A percentile compares a stretch with the other conserved stretches of the same genome.
phyloP scores from a whole-genome alignment of 2,329 filamentous ascomycete genomes.

The Zymoseptoria tritici region DNA sequence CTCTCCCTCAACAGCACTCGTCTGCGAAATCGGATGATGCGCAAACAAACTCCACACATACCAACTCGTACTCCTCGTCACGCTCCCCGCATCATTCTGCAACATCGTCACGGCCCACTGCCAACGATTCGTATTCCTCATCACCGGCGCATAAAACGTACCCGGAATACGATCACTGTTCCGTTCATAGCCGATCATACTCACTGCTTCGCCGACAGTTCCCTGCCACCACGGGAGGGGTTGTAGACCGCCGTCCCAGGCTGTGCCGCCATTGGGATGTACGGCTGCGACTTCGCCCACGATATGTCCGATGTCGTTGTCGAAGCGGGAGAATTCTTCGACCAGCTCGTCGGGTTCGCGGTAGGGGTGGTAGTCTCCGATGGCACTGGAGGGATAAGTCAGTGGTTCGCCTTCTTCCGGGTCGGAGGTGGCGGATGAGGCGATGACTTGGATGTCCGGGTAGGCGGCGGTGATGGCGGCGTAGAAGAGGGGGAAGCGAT shows the following conservation, averaged over 20 bases:
- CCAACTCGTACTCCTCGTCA: constrained; percentile 19
- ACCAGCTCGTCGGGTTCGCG: constrained; percentile 13
- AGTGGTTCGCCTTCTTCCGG: constrained; percentile 11
- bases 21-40: constrained; percentile 27
- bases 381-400: constrained; percentile 10
- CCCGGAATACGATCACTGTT: constrained; percentile 50
- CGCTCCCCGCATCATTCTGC: constrained; percentile 29
- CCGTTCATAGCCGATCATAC: constrained; percentile 55
- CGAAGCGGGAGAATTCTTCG: constrained; percentile 28
- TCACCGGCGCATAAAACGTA: constrained; percentile 37
- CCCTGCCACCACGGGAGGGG: constrained; percentile 39
- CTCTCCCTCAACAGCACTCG: constrained; percentile 30
- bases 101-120: constrained; percentile 30
- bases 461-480: constrained; percentile 50
- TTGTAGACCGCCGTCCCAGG: constrained; percentile 35
- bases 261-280: constrained; percentile 36
- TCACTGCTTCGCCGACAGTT: constrained; percentile 56
- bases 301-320: constrained; percentile 32
- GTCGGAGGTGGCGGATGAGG: constrained; percentile 19
- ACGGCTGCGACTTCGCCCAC: not conserved
- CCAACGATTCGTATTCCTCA: constrained; percentile 18
- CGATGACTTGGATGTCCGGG: constrained; percentile 49
- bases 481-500: constrained; percentile 52
- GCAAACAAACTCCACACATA: constrained; percentile 21
- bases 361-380: constrained; percentile 21